Evolutionary conservation across 768 basidiomycete genomes (phyloP).

Genomic region (Suillus discolor): DNA sequence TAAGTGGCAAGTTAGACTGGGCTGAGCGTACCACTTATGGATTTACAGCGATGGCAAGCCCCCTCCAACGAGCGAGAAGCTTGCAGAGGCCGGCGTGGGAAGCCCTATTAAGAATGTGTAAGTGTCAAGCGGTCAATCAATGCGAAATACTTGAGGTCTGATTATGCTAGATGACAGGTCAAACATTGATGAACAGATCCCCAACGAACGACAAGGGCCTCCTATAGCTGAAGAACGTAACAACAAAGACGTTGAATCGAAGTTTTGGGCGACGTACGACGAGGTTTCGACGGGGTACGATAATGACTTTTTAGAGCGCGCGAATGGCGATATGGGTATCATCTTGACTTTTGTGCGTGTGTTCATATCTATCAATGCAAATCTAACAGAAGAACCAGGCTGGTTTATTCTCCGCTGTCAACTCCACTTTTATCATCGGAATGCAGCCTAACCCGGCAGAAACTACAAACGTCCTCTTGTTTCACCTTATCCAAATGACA

Average conservation of each 20-base stretch:
- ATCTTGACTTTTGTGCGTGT: slow-evolving; percentile 23
- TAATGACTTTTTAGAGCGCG: slow-evolving; percentile 14
- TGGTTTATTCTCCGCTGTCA: slow-evolving; percentile 41
- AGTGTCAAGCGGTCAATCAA: too few species aligned
- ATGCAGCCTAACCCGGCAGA: slow-evolving; percentile 30
- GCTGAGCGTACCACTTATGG: too few species aligned
- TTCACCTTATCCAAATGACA: background rate
- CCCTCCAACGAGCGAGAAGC: too few species aligned
- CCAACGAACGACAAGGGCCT: background rate
- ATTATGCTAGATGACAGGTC: background rate
- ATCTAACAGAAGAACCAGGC: slow-evolving; percentile 24
- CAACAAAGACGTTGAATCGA: background rate
- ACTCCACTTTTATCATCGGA: slow-evolving; percentile 39
- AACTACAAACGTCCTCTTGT: slow-evolving; percentile 22
- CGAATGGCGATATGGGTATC: slow-evolving; percentile 17
- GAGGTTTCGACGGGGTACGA: slow-evolving; percentile 16
- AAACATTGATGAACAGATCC: background rate
- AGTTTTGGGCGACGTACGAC: slow-evolving; percentile 16
- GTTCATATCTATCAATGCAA: background rate
- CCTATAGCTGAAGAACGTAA: slow-evolving; percentile 3
- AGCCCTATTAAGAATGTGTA: too few species aligned
- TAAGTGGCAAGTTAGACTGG: too few species aligned
- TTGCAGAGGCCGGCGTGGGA: too few species aligned
- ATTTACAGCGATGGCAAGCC: too few species aligned
- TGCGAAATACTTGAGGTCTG: too few species aligned